A percentile compares a stretch with the other conserved stretches of the same genome.
Conservation (phyloP, 2,329 filamentous ascomycete genomes). For the Teratosphaeria pseudoeucalypti region DNA sequence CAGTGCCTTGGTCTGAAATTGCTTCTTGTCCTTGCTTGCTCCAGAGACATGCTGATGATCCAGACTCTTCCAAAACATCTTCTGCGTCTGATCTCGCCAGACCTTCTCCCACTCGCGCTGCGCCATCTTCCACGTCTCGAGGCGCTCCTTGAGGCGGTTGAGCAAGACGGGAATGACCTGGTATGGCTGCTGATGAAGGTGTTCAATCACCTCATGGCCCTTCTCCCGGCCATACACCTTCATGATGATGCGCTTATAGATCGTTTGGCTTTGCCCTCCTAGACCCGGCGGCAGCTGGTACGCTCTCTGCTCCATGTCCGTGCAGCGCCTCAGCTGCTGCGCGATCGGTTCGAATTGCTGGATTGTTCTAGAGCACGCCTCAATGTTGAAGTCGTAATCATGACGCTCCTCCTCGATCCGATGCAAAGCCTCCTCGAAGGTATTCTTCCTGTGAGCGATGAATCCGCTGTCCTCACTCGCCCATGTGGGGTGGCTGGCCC, state of each 20-base stretch:
- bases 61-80: slow-evolving; percentile 89
- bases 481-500: slow-evolving; percentile 98
- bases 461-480: slow-evolving; percentile 97
- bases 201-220: slow-evolving; percentile 73
- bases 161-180: slow-evolving; percentile 82
- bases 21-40: slow-evolving; percentile 81
- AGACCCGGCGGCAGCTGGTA: slow-evolving; percentile 77
- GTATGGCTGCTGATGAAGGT: slow-evolving; percentile 75
- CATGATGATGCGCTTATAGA: slow-evolving; percentile 94
- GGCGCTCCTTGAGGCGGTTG: slow-evolving; percentile 83
- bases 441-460: slow-evolving; percentile 93
- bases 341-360: slow-evolving; percentile 91
- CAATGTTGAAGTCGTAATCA: slow-evolving; percentile 97
- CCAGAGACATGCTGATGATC: slow-evolving; percentile 92
- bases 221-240: slow-evolving; percentile 86
- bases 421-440: slow-evolving; percentile 86
- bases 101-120: slow-evolving; percentile 98
- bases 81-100: slow-evolving; percentile 90
- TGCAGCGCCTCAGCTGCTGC: slow-evolving; percentile 76
- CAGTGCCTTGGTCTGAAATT: slow-evolving; percentile 80
- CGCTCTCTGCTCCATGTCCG: slow-evolving; percentile 46
- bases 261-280: slow-evolving; percentile 87
- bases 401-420: slow-evolving; percentile 96
- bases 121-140: slow-evolving; percentile 94
- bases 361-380: slow-evolving; percentile 87